phyloP scores from a whole-genome alignment of 768 basidiomycete species.

The Leccinum sublutescens region DNA sequence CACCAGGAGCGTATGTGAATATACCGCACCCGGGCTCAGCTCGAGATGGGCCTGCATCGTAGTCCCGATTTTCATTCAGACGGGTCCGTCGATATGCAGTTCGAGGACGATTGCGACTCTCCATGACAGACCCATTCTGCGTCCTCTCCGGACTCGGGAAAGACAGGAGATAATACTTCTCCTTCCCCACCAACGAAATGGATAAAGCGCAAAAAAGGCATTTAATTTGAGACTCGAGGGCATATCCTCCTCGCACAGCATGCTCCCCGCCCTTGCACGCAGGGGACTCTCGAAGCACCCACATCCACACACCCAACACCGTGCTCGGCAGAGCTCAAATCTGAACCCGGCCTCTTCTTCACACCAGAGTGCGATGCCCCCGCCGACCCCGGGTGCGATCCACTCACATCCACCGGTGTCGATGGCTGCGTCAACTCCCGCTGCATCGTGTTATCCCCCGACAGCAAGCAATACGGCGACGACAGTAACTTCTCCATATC shows the following conservation, averaged over 20 bases:
- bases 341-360: slow-evolving; percentile 29
- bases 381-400: slow-evolving; percentile 11
- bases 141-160: slow-evolving; percentile 21
- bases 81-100: slow-evolving; percentile 7
- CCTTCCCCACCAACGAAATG: slow-evolving; percentile 37
- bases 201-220: slow-evolving; percentile 58
- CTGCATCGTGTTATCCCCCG: slow-evolving; percentile 29
- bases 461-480: slow-evolving; percentile 30
- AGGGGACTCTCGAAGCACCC: slow-evolving; percentile 28
- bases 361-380: slow-evolving; percentile 17
- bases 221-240: slow-evolving; percentile 53
- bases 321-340: slow-evolving; percentile 31
- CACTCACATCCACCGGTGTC: slow-evolving; percentile 18
- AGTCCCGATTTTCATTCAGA: slow-evolving; percentile 9
- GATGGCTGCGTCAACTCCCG: slow-evolving; percentile 16
- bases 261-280: slow-evolving; percentile 17
- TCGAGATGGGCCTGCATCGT: slow-evolving; percentile 47
- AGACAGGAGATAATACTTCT: slow-evolving; percentile 34
- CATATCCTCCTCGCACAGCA: slow-evolving; percentile 31
- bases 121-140: slow-evolving; percentile 18
- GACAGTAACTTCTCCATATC: slow-evolving; percentile 33
- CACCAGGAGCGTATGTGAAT: slow-evolving; percentile 73
- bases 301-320: slow-evolving; percentile 27
- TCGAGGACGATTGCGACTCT: slow-evolving; percentile 23
- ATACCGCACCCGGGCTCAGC: slow-evolving; percentile 58